Evolutionary conservation across 2,329 filamentous ascomycete genomes (phyloP).

Genomic region (Aphanocladium album): DNA sequence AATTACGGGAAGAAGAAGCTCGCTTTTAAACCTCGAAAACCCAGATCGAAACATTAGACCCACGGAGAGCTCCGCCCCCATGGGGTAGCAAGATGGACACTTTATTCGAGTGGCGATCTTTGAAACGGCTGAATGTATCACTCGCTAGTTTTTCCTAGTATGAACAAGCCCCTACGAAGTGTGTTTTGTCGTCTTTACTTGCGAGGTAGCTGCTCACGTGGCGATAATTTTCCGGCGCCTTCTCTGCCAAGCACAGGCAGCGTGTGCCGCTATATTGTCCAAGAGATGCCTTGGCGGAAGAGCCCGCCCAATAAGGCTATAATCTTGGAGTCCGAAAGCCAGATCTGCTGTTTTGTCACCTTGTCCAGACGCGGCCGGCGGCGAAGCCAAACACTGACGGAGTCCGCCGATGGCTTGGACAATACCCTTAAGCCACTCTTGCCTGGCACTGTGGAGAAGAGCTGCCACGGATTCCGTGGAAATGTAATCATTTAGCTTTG

Average conservation of each 20-base stretch:
- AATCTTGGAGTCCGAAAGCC: not conserved
- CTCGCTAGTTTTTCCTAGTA: not conserved
- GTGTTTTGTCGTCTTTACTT: not conserved
- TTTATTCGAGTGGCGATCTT: not conserved
- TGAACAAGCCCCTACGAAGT: not conserved
- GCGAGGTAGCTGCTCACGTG: not conserved
- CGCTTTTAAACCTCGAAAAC: not conserved
- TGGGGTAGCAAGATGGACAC: not conserved
- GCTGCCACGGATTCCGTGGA: not conserved
- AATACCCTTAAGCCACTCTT: not conserved
- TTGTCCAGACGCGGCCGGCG: not conserved
- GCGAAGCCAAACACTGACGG: not conserved
- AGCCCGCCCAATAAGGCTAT: not conserved
- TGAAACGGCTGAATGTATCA: not conserved
- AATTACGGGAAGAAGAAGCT: not conserved
- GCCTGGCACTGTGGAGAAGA: not conserved
- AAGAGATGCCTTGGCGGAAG: not conserved
- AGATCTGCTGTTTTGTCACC: not conserved
- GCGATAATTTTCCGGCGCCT: not conserved
- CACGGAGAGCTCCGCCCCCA: slow-evolving; percentile 9
- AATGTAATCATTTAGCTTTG: not conserved
- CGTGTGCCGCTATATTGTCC: not conserved
- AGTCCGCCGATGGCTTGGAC: not conserved
- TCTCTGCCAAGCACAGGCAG: not conserved
- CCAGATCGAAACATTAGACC: not conserved